These are phyloP conservation scores for Hypoxylon sp. DNA, from an alignment of 2,329 filamentous ascomycete species.

Conservation along the genomic window DNA sequence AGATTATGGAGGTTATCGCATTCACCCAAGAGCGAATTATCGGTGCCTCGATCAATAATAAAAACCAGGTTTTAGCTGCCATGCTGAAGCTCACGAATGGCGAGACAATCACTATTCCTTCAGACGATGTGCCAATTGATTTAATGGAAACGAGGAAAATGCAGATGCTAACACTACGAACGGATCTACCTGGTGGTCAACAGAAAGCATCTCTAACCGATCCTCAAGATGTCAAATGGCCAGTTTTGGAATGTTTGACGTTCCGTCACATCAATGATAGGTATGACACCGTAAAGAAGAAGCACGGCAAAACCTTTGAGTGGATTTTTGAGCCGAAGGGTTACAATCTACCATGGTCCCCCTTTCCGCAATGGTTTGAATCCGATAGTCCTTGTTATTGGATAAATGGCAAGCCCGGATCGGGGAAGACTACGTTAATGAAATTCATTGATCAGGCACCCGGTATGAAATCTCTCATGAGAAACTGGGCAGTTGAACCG, in stretches of 20 bases:
- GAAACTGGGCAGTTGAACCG: background rate
- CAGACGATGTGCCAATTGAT: background rate
- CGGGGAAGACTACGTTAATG: slow-evolving; percentile 36
- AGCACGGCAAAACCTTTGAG: slow-evolving; percentile 6
- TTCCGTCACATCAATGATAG: background rate
- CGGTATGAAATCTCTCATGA: background rate
- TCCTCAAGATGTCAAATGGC: background rate
- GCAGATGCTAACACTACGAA: background rate
- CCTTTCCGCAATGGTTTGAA: slow-evolving; percentile 19
- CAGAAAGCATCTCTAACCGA: background rate
- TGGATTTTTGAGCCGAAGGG: slow-evolving; percentile 8
- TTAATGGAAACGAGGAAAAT: background rate
- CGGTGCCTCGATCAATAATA: background rate
- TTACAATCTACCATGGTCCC: slow-evolving; percentile 6
- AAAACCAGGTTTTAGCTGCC: background rate
- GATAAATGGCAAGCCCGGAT: slow-evolving; percentile 31
- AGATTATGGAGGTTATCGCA: background rate
- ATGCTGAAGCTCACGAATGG: background rate
- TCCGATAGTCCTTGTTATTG: slow-evolving; percentile 23
- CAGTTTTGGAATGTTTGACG: background rate
- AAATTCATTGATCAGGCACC: slow-evolving; percentile 13
- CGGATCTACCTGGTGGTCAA: background rate
- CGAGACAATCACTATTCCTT: background rate
- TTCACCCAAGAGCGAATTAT: background rate
- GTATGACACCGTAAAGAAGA: background rate